Evolutionary conservation across 2,329 filamentous ascomycete species (phyloP).

Genomic region (Monosporascus sp.): DNA sequence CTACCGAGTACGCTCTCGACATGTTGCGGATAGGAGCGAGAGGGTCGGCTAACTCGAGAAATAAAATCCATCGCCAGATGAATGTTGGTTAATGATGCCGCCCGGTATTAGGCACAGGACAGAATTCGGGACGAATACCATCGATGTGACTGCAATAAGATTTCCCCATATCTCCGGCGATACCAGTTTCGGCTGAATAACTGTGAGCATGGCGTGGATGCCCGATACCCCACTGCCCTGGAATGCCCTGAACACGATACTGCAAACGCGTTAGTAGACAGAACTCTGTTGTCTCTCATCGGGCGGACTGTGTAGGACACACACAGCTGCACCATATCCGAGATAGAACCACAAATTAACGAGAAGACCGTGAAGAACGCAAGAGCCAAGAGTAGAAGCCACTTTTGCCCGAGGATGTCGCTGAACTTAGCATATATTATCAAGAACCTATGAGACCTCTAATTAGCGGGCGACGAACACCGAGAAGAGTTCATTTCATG

Average conservation of each 20-base stretch:
- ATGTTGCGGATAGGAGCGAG: no score
- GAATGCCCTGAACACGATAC: constrained; percentile 31
- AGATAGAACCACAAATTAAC: constrained; percentile 33
- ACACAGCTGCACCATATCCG: constrained; percentile 28
- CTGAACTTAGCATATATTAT: constrained; percentile 40
- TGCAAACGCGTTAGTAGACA: neutral
- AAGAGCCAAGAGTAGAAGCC: constrained; percentile 31
- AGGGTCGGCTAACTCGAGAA: constrained; percentile 34
- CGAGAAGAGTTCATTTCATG: neutral
- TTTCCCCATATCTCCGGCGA: constrained; percentile 28
- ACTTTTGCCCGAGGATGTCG: constrained; percentile 39
- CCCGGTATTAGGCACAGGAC: constrained; percentile 39
- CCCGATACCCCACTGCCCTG: constrained; percentile 44
- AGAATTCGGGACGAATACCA: constrained; percentile 35
- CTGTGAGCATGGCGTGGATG: constrained; percentile 38
- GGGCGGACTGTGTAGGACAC: constrained; percentile 1
- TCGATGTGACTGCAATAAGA: constrained; percentile 30
- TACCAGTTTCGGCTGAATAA: constrained; percentile 31
- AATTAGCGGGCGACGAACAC: neutral
- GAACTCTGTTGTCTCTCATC: neutral
- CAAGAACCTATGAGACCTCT: constrained; percentile 28
- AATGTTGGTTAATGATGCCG: constrained; percentile 34
- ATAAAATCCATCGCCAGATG: constrained; percentile 44
- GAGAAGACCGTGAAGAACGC: constrained; percentile 37
- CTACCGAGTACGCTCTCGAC: neutral